Base-by-base conservation (phyloP, 495 filamentous ascomycete species). In the Cercophora sp. region DNA sequence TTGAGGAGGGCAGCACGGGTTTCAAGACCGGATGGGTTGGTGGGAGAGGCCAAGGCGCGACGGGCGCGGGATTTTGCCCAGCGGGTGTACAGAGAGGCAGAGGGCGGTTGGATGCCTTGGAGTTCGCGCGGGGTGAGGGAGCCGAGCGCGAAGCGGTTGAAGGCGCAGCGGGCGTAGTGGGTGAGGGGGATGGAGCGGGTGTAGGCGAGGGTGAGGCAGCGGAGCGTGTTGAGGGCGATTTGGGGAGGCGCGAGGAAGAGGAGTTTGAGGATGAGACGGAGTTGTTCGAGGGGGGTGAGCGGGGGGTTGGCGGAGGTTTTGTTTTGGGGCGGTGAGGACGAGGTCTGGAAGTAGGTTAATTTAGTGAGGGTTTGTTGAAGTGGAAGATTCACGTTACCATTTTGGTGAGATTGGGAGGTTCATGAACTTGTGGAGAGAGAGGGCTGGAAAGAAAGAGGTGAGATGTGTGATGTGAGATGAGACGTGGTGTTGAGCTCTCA, bases 171-270 rank as follows among this genome's bases (percentile, higher is more conserved):
- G 11, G 37, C 36, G 26, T 34, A 63, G 57, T 49, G 37, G 15
- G 40, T 39, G 13, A 58, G 37, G 11, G 60, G 56, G 26, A 61
- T 40, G 20, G 55, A 46, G 27, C 63, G 60, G 18, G 44, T 3
- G 20, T n/a, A 9, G 31, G 60, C 60, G 25, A 59, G 31, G 37
- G 42, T 19, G 24, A 52, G 34, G 39, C 46, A 58, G 31, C 55
- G 57, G 45, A 52, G 16, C 35, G 56, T 4, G 52, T 59, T 59
- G 57, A 63, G 20, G 47, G 51, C 23, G 27, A 61, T 15, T 19
- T 54, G 47, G 1, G 55, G 49, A 2, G 51, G 51, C 20, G 47
- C 61, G 57, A 29, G 23, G 4, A 43, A 43, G 4, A 43, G 16
- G 16, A 43, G 8, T 11, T n/a, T 1, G 20, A 25, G 27, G 3